Evolutionary conservation across 768 basidiomycete species (phyloP).

Genomic region (Gautieria morchelliformis): DNA sequence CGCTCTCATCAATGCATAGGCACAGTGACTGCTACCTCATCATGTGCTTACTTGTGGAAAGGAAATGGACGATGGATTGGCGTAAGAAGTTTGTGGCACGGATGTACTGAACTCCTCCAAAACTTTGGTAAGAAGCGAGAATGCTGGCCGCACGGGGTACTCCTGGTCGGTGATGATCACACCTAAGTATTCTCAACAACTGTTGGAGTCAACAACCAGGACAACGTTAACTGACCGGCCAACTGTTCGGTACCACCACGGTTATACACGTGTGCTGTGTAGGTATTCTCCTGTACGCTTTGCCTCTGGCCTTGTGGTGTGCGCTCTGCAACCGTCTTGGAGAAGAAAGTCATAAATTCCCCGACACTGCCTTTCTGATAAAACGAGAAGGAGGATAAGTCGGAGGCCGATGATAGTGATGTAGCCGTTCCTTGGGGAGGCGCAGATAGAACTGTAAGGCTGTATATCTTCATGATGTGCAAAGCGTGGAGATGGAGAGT

Average conservation of each 20-base stretch:
- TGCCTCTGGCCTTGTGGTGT: conserved; percentile 84
- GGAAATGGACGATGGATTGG: conserved; percentile 55
- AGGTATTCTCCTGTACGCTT: conserved; percentile 88
- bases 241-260: conserved; percentile 78
- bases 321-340: conserved; percentile 84
- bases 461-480: conserved; percentile 76
- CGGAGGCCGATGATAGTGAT: conserved; percentile 57
- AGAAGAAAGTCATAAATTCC: conserved; percentile 93
- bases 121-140: conserved; percentile 87
- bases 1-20: neutral
- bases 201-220: neutral
- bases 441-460: conserved; percentile 63
- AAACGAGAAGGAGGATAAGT: conserved; percentile 88
- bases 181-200: conserved; percentile 32
- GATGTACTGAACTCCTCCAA: conserved; percentile 86
- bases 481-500: neutral
- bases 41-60: conserved; percentile 38
- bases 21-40: neutral
- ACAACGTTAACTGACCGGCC: conserved; percentile 47
- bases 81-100: conserved; percentile 62
- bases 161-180: conserved; percentile 93
- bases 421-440: conserved; percentile 55
- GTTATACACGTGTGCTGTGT: conserved; percentile 91
- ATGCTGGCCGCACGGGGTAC: conserved; percentile 94
- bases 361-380: conserved; percentile 81